Conservation (phyloP, 2,329 filamentous ascomycete genomes). For the Fusarium piperis region DNA sequence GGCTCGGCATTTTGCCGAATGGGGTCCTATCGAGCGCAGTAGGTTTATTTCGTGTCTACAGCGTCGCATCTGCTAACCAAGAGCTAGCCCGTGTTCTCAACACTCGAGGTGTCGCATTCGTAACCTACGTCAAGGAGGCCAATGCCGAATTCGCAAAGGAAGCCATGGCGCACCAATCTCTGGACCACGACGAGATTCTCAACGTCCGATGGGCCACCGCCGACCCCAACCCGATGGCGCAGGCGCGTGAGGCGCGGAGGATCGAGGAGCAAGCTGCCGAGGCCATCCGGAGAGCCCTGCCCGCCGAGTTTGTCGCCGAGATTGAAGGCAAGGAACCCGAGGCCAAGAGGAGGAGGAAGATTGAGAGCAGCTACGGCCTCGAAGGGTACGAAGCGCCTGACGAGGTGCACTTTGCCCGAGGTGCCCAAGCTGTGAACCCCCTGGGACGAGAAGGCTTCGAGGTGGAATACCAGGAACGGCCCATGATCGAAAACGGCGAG, state of each 20-base stretch:
- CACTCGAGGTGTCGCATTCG: constrained; percentile 88
- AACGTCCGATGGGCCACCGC: constrained; percentile 98
- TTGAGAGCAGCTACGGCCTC: constrained; percentile 88
- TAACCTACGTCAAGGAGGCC: constrained; percentile 91
- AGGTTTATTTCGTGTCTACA: constrained; percentile 30
- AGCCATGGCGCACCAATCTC: constrained; percentile 92
- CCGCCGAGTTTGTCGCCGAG: constrained; percentile 90
- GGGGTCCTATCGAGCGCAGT: constrained; percentile 89
- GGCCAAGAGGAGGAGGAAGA: constrained; percentile 85
- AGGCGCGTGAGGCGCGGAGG: constrained; percentile 86
- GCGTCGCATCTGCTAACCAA: constrained; percentile 16
- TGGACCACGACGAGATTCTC: constrained; percentile 91
- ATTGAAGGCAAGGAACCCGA: constrained; percentile 92
- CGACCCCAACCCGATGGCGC: constrained; percentile 94
- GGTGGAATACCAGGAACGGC: constrained; percentile 68
- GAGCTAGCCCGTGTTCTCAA: constrained; percentile 79
- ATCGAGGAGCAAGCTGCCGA: constrained; percentile 98
- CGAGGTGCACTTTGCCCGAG: constrained; percentile 89
- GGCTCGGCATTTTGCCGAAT: constrained; percentile 93
- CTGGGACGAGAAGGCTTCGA: constrained; percentile 68
- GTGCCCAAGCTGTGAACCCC: constrained; percentile 73
- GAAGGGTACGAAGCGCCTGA: constrained; percentile 95
- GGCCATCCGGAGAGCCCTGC: constrained; percentile 86
- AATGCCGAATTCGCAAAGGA: constrained; percentile 93
- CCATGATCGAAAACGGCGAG: constrained; percentile 68